These are phyloP conservation scores for Daldinia sp. DNA, from an alignment of 2,329 filamentous ascomycete genomes.

Conservation along the genomic window DNA sequence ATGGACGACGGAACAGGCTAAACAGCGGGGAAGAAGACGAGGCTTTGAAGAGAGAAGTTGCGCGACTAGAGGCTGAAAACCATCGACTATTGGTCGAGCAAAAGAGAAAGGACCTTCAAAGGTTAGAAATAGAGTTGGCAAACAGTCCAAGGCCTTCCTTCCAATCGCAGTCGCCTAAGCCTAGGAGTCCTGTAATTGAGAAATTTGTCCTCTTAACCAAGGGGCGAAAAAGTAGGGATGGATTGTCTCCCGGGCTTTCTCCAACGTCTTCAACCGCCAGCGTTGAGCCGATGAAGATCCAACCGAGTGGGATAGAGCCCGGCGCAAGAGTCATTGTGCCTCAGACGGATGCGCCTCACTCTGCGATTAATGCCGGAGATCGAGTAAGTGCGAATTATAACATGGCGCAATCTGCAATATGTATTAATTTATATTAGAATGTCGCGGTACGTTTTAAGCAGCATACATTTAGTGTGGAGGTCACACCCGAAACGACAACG, in stretches of 20 bases:
- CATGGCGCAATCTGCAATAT: conserved; percentile 15
- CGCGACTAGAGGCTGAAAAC: conserved; percentile 57
- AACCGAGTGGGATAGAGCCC: conserved; percentile 50
- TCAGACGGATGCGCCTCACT: conserved; percentile 77
- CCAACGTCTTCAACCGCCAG: conserved; percentile 44
- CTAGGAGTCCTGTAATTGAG: conserved; percentile 55
- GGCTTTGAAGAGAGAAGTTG: conserved; percentile 49
- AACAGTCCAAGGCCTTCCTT: conserved; percentile 44
- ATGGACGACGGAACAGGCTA: conserved; percentile 31
- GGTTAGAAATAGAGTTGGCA: conserved; percentile 54
- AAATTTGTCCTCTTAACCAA: conserved; percentile 58
- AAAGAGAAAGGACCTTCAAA: conserved; percentile 57
- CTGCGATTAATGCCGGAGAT: conserved; percentile 81
- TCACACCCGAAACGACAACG: conserved; percentile 77
- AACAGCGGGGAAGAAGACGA: conserved; percentile 40
- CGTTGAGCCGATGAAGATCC: conserved; percentile 39
- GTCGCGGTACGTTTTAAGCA: conserved; percentile 78
- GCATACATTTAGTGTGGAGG: conserved; percentile 72
- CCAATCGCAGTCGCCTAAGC: conserved; percentile 42
- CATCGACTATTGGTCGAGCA: conserved; percentile 59
- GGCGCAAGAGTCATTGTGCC: conserved; percentile 58
- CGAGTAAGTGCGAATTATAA: conserved; percentile 64
- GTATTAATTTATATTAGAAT: conserved; percentile 55
- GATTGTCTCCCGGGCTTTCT: conserved; percentile 47
- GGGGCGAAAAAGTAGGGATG: conserved; percentile 52